Evolutionary conservation across 805 yeast genomes (phyloP).

Genomic region (Tetrapisispora iriomotensis): DNA sequence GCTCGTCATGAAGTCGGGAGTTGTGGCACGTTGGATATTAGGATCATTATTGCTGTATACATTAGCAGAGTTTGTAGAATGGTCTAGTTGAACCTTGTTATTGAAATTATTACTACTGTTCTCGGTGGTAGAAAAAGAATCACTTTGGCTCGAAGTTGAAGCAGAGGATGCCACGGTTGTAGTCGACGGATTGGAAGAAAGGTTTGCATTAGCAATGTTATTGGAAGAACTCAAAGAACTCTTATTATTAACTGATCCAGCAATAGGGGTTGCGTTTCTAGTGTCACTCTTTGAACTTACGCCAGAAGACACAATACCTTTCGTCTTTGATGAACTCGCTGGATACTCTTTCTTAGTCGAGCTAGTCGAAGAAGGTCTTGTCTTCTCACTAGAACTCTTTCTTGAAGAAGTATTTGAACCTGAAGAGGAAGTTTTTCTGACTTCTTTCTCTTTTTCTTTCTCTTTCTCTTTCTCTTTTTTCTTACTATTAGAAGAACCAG

Average conservation of each 20-base stretch:
- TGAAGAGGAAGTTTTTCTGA: background rate
- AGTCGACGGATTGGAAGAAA: constrained; percentile 2
- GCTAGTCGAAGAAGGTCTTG: constrained; percentile 10
- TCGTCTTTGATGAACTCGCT: constrained; percentile 4
- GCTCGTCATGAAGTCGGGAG: too few relatives aligned
- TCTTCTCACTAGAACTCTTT: constrained; percentile 10
- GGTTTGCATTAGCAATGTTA: constrained; percentile 1
- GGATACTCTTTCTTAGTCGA: constrained; percentile 5
- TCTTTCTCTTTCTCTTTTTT: constrained; percentile 37
- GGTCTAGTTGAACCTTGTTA: too few relatives aligned
- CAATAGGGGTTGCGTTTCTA: constrained; percentile 4
- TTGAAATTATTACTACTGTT: background rate
- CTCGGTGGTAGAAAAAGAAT: too few relatives aligned
- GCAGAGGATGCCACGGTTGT: constrained; percentile 4
- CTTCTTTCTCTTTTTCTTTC: constrained; percentile 27
- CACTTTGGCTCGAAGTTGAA: too few relatives aligned
- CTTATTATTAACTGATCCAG: background rate
- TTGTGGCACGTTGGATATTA: too few relatives aligned
- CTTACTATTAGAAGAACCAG: constrained; percentile 31
- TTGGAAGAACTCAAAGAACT: too few relatives aligned
- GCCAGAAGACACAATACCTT: constrained; percentile 1
- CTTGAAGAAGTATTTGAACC: too few relatives aligned
- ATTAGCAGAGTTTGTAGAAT: too few relatives aligned
- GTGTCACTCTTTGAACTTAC: constrained; percentile 3
- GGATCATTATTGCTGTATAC: too few relatives aligned